Evolutionary conservation across 768 basidiomycete species (phyloP).

Genomic region (Mycena galopus): DNA sequence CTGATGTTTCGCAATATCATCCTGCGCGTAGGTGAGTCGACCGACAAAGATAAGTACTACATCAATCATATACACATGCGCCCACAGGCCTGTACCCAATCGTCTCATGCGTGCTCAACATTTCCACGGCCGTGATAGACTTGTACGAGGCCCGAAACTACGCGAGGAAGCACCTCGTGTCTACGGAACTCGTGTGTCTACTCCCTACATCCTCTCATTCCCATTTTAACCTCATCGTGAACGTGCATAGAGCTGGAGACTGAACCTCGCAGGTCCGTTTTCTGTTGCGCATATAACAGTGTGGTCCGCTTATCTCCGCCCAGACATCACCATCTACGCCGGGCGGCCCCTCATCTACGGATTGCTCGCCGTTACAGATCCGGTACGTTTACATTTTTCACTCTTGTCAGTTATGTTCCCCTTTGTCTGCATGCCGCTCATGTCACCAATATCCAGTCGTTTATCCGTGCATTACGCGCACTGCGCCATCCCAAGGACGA

Average conservation of each 20-base stretch:
- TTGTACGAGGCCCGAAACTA: conserved; percentile 1
- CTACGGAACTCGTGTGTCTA: conserved; percentile 3
- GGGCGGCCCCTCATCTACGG: too few relatives aligned
- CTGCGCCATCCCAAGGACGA: conserved; percentile 4
- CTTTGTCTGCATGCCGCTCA: not conserved
- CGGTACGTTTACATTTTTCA: conserved; percentile 6
- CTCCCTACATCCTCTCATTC: not conserved
- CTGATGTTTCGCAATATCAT: conserved; percentile 16
- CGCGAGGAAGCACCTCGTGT: not conserved
- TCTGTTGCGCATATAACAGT: not conserved
- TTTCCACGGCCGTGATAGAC: conserved; percentile 5
- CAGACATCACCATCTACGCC: conserved; percentile 9
- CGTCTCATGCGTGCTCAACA: conserved; percentile 15
- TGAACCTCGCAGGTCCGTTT: too few relatives aligned
- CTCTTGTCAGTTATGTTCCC: not conserved
- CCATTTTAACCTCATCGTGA: not conserved
- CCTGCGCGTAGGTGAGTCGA: conserved; percentile 17
- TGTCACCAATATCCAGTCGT: conserved; percentile 10
- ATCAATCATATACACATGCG: not conserved
- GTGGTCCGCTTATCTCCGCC: not conserved
- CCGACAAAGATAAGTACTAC: not conserved
- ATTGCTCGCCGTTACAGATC: conserved; percentile 17
- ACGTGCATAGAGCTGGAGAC: conserved; percentile 5
- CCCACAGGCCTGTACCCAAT: conserved; percentile 20
- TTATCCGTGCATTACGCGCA: conserved; percentile 14